Conservation (phyloP, 106 monocot species). For the Acanthochlamys bracteata region DNA sequence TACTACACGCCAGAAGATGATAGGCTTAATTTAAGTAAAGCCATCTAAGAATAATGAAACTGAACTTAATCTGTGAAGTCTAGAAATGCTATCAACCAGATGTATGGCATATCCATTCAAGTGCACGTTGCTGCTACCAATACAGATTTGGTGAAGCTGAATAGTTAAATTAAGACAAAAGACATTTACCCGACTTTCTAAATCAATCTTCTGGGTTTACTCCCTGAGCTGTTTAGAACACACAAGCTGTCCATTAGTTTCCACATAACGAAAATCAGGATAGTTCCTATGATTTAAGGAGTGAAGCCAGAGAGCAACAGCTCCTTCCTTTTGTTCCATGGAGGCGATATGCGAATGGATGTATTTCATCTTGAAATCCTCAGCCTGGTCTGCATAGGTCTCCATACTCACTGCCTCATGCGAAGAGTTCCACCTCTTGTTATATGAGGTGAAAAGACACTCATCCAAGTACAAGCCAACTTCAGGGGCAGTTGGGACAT, state of each 20-base stretch:
- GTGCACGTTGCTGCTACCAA: no score
- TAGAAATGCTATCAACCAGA: no score
- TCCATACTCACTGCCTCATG: constrained; percentile 86
- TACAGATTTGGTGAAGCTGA: no score
- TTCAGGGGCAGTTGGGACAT: constrained; percentile 93
- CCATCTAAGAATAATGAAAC: no score
- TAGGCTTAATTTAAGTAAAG: no score
- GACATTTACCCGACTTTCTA: neutral
- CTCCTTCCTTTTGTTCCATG: constrained; percentile 93
- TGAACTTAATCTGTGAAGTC: no score
- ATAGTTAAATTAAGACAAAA: no score
- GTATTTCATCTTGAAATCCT: constrained; percentile 67
- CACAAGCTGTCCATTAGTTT: constrained; percentile 6
- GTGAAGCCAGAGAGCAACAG: constrained; percentile 90
- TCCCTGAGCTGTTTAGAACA: constrained; percentile 3
- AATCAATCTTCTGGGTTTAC: neutral
- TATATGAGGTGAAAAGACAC: constrained; percentile 86
- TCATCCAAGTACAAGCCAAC: constrained; percentile 90
- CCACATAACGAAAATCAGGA: constrained; percentile 55
- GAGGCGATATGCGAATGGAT: constrained; percentile 76
- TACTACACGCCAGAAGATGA: no score
- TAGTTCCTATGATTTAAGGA: constrained; percentile 82
- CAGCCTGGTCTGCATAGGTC: constrained; percentile 61
- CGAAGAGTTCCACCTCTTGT: constrained; percentile 87
- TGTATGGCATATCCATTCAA: no score